Percentiles rank a stretch among this genome's conserved stretches.
These are phyloP conservation scores for Echinosophora koreensis DNA, from an alignment of 306 rosid genomes.

Conservation along the genomic window DNA sequence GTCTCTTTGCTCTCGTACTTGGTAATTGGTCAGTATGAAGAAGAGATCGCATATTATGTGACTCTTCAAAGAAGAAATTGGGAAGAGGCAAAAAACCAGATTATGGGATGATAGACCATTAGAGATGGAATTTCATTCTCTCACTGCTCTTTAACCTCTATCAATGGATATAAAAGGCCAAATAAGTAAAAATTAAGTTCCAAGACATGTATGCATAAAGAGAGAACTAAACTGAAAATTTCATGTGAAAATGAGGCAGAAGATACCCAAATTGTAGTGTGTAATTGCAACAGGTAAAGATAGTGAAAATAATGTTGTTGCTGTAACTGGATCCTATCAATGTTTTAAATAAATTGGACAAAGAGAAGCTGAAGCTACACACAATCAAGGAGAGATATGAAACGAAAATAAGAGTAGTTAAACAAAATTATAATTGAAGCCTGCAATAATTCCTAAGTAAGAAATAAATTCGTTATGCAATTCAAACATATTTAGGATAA, in stretches of 20 bases:
- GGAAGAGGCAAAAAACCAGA: conserved; percentile 15
- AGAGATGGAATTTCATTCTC: neutral
- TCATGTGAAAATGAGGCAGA: conserved; percentile 8
- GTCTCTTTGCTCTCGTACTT: conserved; percentile 18
- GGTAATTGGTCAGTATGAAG: conserved; percentile 7
- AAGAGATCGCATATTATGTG: conserved; percentile 19
- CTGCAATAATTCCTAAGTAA: neutral
- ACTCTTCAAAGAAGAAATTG: conserved; percentile 9
- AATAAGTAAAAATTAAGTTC: neutral
- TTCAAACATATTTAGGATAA: too few relatives aligned
- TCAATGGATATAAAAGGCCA: too few relatives aligned
- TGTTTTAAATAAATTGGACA: neutral
- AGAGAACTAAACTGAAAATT: conserved; percentile 3
- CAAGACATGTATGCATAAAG: neutral
- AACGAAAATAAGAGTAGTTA: neutral
- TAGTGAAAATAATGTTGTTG: neutral
- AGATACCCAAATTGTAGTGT: conserved; percentile 5
- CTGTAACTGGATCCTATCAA: conserved; percentile 8
- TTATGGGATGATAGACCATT: conserved; percentile 9
- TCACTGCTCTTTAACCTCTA: too few relatives aligned
- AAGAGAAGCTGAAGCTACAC: conserved; percentile 13
- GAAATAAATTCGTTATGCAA: conserved; percentile 26
- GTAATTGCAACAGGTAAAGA: conserved; percentile 13
- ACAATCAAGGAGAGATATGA: too few relatives aligned
- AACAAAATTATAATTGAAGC: conserved; percentile 30